Conservation (phyloP, 495 filamentous ascomycete genomes). For the Neurospora sp. region DNA sequence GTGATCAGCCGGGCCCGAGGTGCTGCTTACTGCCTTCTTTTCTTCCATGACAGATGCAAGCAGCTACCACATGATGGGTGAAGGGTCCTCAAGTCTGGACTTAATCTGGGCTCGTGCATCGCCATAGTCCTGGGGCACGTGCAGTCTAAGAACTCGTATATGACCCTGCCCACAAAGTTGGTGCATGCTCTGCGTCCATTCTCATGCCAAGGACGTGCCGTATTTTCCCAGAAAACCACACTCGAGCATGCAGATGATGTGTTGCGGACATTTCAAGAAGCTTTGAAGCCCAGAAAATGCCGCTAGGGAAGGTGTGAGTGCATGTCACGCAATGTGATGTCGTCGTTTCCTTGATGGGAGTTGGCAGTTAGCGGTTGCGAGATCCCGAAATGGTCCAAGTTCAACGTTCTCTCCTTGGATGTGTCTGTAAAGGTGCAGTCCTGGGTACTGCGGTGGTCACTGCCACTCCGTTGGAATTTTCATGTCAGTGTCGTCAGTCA, state of each 20-base stretch:
- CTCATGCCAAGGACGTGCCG: neutral
- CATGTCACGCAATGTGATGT: neutral
- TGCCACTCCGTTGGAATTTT: neutral
- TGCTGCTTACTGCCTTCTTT: neutral
- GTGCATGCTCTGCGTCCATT: neutral
- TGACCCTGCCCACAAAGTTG: neutral
- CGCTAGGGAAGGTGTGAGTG: neutral
- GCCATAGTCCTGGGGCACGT: neutral
- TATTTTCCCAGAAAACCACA: neutral
- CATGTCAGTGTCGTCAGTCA: neutral
- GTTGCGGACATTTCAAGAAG: neutral
- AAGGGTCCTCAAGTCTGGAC: neutral
- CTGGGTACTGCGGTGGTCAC: neutral
- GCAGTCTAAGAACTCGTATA: neutral
- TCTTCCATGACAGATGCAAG: neutral
- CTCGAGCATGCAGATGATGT: neutral
- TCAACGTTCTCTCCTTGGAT: neutral
- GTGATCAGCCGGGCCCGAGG: neutral
- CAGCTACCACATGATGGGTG: neutral
- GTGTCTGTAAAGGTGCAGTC: neutral
- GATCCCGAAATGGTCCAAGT: neutral
- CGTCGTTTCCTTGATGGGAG: neutral
- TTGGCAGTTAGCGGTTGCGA: neutral
- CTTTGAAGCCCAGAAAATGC: neutral
- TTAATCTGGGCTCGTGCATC: neutral